These are phyloP conservation scores for Solanum appendiculatum DNA, from an alignment of 257 asterid genomes.

Conservation along the genomic window DNA sequence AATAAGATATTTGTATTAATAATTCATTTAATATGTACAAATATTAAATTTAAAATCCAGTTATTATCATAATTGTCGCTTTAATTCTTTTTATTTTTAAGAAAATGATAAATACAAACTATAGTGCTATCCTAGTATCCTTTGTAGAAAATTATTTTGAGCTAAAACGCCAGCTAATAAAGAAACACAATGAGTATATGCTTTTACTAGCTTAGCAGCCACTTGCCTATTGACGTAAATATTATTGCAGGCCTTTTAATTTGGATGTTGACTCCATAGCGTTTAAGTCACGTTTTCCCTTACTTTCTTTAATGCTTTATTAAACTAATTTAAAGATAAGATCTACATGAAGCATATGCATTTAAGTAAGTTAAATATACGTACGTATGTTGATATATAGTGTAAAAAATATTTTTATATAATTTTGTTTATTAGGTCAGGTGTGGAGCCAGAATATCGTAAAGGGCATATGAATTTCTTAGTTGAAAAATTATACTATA, in stretches of 20 bases:
- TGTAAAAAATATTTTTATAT: too few species aligned
- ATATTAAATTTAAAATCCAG: too few species aligned
- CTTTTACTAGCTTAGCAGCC: constrained; percentile 39
- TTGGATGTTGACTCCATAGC: constrained; percentile 47
- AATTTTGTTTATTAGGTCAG: too few species aligned
- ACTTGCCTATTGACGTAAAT: constrained; percentile 32
- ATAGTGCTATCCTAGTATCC: neutral
- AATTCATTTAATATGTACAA: too few species aligned
- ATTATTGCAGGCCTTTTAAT: constrained; percentile 48
- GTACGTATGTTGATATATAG: too few species aligned
- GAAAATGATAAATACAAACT: neutral
- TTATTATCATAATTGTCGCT: too few species aligned
- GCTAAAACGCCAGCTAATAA: neutral
- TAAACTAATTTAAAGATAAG: neutral
- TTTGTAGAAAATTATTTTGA: neutral
- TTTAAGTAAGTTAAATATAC: neutral
- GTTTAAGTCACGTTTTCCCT: constrained; percentile 12
- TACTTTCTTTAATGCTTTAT: neutral
- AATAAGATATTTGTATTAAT: too few species aligned
- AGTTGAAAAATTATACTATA: too few species aligned
- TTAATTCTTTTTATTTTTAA: too few species aligned
- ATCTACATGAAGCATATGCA: neutral
- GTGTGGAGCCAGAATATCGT: too few species aligned
- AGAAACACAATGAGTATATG: neutral
- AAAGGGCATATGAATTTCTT: too few species aligned